These are phyloP conservation scores for Scopulariopsis brevicaulis DNA, from an alignment of 2,329 filamentous ascomycete species.

Conservation along the genomic window DNA sequence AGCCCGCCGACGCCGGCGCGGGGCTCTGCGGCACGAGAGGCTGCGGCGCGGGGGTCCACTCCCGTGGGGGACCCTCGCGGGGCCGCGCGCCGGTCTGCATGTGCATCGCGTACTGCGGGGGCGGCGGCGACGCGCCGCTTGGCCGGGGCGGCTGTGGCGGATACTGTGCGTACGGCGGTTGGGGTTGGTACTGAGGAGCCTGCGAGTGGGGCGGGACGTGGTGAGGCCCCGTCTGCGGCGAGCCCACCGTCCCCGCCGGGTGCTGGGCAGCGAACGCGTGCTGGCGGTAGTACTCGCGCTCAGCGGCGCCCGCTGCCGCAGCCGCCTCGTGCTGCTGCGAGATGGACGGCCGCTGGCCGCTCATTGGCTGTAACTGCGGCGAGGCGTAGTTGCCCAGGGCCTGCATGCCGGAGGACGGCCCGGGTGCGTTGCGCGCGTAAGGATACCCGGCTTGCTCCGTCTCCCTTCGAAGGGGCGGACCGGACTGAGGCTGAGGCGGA, in stretches of 20 bases:
- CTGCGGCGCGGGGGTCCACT: slow-evolving; percentile 19
- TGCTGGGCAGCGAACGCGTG: slow-evolving; percentile 22
- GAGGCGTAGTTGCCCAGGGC: slow-evolving; percentile 42
- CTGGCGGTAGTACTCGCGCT: slow-evolving; percentile 36
- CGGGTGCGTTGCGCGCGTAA: slow-evolving; percentile 30
- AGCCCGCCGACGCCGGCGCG: slow-evolving; percentile 6
- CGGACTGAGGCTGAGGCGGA: slow-evolving; percentile 21
- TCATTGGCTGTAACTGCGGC: slow-evolving; percentile 35
- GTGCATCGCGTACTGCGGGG: slow-evolving; percentile 42
- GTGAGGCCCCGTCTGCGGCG: slow-evolving; percentile 34
- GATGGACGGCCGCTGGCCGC: slow-evolving; percentile 30
- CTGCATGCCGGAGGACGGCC: slow-evolving; percentile 34
- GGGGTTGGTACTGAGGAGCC: slow-evolving; percentile 27
- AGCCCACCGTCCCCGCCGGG: slow-evolving; percentile 26
- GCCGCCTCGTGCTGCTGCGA: slow-evolving; percentile 23
- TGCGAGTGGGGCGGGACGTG: slow-evolving; percentile 27
- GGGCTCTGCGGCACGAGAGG: slow-evolving; percentile 13
- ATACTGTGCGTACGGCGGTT: slow-evolving; percentile 29
- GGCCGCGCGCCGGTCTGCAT: slow-evolving; percentile 23
- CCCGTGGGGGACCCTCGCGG: slow-evolving; percentile 28
- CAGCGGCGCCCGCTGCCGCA: slow-evolving; percentile 19
- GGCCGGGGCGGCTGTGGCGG: slow-evolving; percentile 24
- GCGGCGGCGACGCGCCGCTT: slow-evolving; percentile 32
- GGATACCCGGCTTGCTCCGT: slow-evolving; percentile 21
- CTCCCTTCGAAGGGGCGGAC: slow-evolving; percentile 35